Conservation (phyloP, 2,329 filamentous ascomycete genomes). For the Cordyceps cicadae region DNA sequence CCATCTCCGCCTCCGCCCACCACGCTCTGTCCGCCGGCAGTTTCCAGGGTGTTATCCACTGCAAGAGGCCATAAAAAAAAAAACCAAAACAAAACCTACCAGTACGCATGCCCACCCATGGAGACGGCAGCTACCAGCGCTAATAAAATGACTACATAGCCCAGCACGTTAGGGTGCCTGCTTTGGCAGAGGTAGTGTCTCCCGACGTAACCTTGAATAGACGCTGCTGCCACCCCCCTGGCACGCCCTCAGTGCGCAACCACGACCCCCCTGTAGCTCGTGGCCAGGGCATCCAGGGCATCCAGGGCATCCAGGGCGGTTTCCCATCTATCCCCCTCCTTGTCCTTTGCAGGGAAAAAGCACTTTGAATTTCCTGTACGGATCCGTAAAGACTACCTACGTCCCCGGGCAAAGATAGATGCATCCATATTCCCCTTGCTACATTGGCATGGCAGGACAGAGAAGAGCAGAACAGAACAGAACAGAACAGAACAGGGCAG, state of each 20-base stretch:
- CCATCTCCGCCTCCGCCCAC: not conserved
- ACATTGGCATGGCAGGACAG: not conserved
- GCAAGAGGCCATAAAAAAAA: too few species aligned
- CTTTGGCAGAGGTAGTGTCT: too few species aligned
- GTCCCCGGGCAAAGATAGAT: not conserved
- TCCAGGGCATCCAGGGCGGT: not conserved
- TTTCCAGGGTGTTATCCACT: not conserved
- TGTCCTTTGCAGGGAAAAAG: not conserved
- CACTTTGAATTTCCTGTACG: too few species aligned
- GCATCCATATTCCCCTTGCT: not conserved
- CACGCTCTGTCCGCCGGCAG: not conserved
- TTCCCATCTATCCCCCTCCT: not conserved
- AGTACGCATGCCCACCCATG: not conserved
- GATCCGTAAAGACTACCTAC: too few species aligned
- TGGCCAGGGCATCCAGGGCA: not conserved
- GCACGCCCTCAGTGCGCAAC: not conserved
- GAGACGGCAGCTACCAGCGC: not conserved
- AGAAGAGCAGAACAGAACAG: not conserved
- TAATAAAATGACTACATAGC: not conserved
- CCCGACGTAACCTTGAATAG: too few species aligned
- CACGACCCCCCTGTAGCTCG: not conserved
- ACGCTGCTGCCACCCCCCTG: too few species aligned
- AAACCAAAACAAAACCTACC: not conserved
- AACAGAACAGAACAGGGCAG: too few species aligned
- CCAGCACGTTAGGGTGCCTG: too few species aligned